A percentile compares a stretch with the other conserved stretches of the same genome.
phyloP scores from a whole-genome alignment of 805 yeast genomes.

The Vanderwaltozyma verrucispora region DNA sequence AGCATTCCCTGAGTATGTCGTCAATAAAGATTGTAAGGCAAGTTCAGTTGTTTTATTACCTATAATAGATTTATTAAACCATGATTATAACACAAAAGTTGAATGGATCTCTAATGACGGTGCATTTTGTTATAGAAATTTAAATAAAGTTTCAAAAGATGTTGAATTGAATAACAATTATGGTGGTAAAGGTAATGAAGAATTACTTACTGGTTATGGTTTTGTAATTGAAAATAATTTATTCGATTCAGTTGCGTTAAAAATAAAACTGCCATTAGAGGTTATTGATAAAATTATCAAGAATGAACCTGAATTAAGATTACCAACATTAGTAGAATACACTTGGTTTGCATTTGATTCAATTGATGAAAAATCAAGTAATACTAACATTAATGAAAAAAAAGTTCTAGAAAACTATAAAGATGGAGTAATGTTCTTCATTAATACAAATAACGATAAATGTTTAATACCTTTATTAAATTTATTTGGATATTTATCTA shows the following conservation, averaged over 20 bases:
- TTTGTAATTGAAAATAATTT: conserved; percentile 40
- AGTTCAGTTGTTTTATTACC: conserved; percentile 64
- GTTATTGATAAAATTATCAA: conserved; percentile 25
- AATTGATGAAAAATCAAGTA: background rate
- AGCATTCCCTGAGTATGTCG: conserved; percentile 58
- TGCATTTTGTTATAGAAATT: conserved; percentile 41
- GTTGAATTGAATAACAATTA: conserved; percentile 67
- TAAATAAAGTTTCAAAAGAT: conserved; percentile 16
- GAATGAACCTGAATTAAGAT: conserved; percentile 27
- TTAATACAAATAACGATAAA: conserved; percentile 17
- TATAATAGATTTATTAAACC: conserved; percentile 68
- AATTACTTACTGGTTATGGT: conserved; percentile 62
- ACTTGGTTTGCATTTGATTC: conserved; percentile 31
- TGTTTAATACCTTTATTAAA: conserved; percentile 18
- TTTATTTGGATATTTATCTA: conserved; percentile 24
- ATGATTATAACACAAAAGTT: conserved; percentile 49
- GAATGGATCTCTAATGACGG: conserved; percentile 43
- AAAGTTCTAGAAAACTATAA: conserved; percentile 8
- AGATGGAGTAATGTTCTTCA: conserved; percentile 28
- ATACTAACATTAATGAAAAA: background rate
- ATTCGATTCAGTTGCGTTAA: conserved; percentile 55
- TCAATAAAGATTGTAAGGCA: conserved; percentile 27
- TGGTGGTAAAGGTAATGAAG: conserved; percentile 88
- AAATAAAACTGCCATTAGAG: conserved; percentile 37
- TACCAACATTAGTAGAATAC: conserved; percentile 32